Percentiles rank a stretch among this genome's conserved stretches.
phyloP scores from a whole-genome alignment of 2,329 filamentous ascomycete genomes.

The Stemphylium vesicarium region DNA sequence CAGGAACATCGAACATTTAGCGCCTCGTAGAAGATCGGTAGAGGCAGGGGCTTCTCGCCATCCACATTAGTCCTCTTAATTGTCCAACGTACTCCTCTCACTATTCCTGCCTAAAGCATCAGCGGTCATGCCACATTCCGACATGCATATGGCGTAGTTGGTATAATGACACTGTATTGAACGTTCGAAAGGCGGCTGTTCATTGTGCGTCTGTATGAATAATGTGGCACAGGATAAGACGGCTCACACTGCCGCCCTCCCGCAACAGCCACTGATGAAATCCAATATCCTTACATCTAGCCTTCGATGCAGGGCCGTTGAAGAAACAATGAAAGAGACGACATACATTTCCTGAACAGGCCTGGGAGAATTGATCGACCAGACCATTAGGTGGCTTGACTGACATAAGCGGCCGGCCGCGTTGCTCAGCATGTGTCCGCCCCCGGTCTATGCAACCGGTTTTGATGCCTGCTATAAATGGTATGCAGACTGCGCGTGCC shows the following conservation, averaged over 20 bases:
- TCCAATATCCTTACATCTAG: slow-evolving; percentile 10
- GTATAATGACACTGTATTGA: slow-evolving; percentile 5
- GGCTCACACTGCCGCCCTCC: slow-evolving; percentile 28
- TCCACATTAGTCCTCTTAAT: slow-evolving; percentile 1
- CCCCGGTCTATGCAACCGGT: slow-evolving; percentile 9
- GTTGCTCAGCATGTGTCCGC: slow-evolving; percentile 5
- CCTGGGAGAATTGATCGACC: slow-evolving; percentile 11
- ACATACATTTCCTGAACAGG: background rate
- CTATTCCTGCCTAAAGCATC: background rate
- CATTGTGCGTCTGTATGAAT: slow-evolving; percentile 15
- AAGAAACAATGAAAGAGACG: slow-evolving; percentile 23
- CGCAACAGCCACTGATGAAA: slow-evolving; percentile 9
- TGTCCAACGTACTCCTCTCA: background rate
- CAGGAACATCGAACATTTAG: slow-evolving; percentile 23
- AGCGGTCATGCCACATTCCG: slow-evolving; percentile 7
- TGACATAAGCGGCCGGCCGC: slow-evolving; percentile 18
- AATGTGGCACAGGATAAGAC: slow-evolving; percentile 27
- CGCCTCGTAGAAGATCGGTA: slow-evolving; percentile 18
- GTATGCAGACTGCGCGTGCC: slow-evolving; percentile 3
- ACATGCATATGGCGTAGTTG: slow-evolving; percentile 20
- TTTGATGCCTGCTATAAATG: background rate
- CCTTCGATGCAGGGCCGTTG: slow-evolving; percentile 21
- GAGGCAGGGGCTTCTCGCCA: slow-evolving; percentile 24
- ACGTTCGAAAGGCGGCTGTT: slow-evolving; percentile 4
- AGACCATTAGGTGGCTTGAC: slow-evolving; percentile 17